Evolutionary conservation across 352 stramenopile genomes (phyloP).

Genomic region (Pythium phragmitis): DNA sequence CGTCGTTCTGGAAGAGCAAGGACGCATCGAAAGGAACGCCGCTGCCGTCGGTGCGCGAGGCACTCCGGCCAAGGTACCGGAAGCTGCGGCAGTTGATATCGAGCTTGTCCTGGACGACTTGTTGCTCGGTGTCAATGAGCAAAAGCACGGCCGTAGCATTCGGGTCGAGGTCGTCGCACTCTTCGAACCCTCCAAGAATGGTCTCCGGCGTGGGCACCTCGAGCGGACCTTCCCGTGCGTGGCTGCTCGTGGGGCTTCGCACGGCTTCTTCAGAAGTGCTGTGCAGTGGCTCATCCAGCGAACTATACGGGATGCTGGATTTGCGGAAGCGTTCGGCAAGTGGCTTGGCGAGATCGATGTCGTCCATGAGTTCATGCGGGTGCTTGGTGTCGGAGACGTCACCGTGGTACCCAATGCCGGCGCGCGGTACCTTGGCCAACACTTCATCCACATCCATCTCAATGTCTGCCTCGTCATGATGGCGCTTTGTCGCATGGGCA

Average conservation of each 20-base stretch:
- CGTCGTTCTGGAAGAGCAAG: constrained; percentile 81
- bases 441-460: constrained; percentile 57
- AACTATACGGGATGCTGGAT: constrained; percentile 75
- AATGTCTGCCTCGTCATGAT: constrained; percentile 50
- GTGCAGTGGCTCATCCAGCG: constrained; percentile 56
- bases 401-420: constrained; percentile 77
- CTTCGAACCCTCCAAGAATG: constrained; percentile 76
- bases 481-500: constrained; percentile 36
- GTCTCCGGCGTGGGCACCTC: constrained; percentile 75
- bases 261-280: constrained; percentile 36
- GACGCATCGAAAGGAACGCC: constrained; percentile 18
- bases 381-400: constrained; percentile 62
- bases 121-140: constrained; percentile 39
- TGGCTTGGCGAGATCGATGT: constrained; percentile 38
- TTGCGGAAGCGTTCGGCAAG: constrained; percentile 78
- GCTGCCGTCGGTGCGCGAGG: background rate
- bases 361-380: constrained; percentile 45
- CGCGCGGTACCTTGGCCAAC: constrained; percentile 62
- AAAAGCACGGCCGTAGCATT: constrained; percentile 65
- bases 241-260: constrained; percentile 27
- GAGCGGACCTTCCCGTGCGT: constrained; percentile 24
- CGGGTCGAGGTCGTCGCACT: constrained; percentile 76
- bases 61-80: constrained; percentile 48
- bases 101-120: constrained; percentile 42
- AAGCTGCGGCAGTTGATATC: constrained; percentile 72